Conservation (phyloP, 768 basidiomycete species). For the Sistotremastrum niveocremeum region DNA sequence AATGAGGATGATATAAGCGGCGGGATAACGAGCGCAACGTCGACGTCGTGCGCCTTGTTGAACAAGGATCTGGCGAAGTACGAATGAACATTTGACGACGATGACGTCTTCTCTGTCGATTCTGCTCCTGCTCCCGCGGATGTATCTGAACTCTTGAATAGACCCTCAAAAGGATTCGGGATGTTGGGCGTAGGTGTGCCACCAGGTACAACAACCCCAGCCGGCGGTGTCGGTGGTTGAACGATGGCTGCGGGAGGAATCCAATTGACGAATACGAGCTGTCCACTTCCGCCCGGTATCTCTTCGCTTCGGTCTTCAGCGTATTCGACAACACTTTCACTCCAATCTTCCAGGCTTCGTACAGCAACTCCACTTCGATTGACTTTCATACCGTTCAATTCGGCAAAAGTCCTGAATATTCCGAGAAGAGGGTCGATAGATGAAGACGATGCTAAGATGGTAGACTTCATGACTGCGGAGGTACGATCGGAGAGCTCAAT, state of each 20-base stretch:
- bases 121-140: conserved; percentile 6
- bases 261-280: conserved; percentile 83
- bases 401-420: conserved; percentile 66
- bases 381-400: conserved; percentile 39
- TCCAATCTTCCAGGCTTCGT: conserved; percentile 23
- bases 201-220: conserved; percentile 4
- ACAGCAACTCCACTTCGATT: conserved; percentile 20
- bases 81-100: conserved; percentile 50
- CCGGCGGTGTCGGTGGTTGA: conserved; percentile 8
- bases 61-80: conserved; percentile 80
- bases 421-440: conserved; percentile 62
- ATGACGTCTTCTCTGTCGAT: conserved; percentile 16
- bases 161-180: conserved; percentile 58
- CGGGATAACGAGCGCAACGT: conserved; percentile 74
- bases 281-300: conserved; percentile 20
- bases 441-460: conserved; percentile 51
- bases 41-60: conserved; percentile 41
- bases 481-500: conserved; percentile 69
- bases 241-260: conserved; percentile 25
- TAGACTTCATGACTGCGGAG: conserved; percentile 48
- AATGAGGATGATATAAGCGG: neutral
- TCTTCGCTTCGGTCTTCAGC: conserved; percentile 30
- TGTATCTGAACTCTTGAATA: conserved; percentile 32
- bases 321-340: conserved; percentile 50
- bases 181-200: conserved; percentile 15